phyloP scores from a whole-genome alignment of 306 rosid species.

The Erythrophleum fordii region DNA sequence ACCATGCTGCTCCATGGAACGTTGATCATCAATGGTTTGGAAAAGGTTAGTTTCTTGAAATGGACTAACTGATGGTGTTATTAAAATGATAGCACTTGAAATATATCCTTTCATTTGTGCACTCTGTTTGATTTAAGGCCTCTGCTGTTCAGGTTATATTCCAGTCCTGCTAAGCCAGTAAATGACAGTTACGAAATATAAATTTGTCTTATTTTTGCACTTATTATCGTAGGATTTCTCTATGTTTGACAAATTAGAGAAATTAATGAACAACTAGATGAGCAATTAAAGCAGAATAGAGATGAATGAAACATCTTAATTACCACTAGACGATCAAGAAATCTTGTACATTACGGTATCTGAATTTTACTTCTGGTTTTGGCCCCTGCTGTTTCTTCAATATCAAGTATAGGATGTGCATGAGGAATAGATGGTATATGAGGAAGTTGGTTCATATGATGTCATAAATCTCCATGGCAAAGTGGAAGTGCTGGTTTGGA shows the following conservation, averaged over 20 bases:
- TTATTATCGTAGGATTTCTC: constrained; percentile 6
- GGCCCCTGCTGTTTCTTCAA: not conserved
- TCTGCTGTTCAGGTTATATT: constrained; percentile 24
- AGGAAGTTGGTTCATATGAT: constrained; percentile 40
- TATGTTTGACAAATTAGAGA: constrained; percentile 24
- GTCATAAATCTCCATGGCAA: constrained; percentile 58
- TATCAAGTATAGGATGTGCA: constrained; percentile 32
- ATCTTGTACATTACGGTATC: constrained; percentile 1
- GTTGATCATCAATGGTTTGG: constrained; percentile 16
- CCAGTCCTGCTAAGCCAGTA: not conserved
- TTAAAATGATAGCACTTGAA: not conserved
- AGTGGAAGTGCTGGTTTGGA: constrained; percentile 71
- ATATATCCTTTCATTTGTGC: not conserved
- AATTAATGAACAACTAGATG: constrained; percentile 1
- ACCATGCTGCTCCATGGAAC: constrained; percentile 31
- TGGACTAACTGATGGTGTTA: not conserved
- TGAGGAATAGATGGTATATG: constrained; percentile 34
- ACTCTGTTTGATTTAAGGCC: not conserved
- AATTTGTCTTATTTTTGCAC: constrained; percentile 6
- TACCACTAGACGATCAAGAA: not conserved
- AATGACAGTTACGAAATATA: constrained; percentile 9
- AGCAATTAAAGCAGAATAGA: constrained; percentile 29
- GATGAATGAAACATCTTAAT: not conserved
- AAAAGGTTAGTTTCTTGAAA: constrained; percentile 26
- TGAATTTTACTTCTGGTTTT: constrained; percentile 25